Base-by-base conservation (phyloP, 805 yeast genomes). In the Brettanomyces naardenensis region DNA sequence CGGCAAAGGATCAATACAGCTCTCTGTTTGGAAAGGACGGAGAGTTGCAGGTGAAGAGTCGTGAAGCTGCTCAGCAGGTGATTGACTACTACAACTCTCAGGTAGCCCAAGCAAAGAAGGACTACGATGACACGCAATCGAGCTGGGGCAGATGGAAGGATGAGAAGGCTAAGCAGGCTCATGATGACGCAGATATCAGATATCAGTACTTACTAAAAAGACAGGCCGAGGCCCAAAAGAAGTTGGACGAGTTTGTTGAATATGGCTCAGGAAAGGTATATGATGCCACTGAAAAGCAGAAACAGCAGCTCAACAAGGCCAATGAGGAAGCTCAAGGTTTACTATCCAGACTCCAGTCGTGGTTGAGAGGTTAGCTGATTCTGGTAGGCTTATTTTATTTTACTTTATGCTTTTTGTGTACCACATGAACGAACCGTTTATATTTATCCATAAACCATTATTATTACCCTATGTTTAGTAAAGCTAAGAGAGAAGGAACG, bases 401-500 rank as follows among this genome's bases (percentile, higher is more conserved):
- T 23, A 7, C 10, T 23, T 23, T 23, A 9, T 23, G 11, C 26
- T 23, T 23, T 23, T 23, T 11, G 11, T 23, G 26, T 23, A 23
- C 26, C 10, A n/a, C n/a, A n/a, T n/a, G n/a, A n/a, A n/a, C n/a
- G n/a, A n/a, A n/a, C n/a, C n/a, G n/a, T n/a, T n/a, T n/a, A n/a
- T n/a, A n/a, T n/a, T n/a, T n/a, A n/a, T n/a, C n/a, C n/a, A n/a
- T n/a, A n/a, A n/a, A n/a, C n/a, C n/a, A n/a, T n/a, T n/a, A n/a
- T n/a, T n/a, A n/a, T n/a, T n/a, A n/a, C n/a, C n/a, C n/a, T n/a
- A n/a, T n/a, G n/a, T n/a, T n/a, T n/a, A n/a, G n/a, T n/a, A 32
- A 13, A 25, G 20, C 46, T 56, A 85, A 1, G 96, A 87, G 18
- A 89, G 66, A 29, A 85, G 68, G 58, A 89, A 89, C 1, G 94